Evolutionary conservation across 495 filamentous ascomycete species (phyloP).

Genomic region (Diplogelasinospora grovesii): DNA sequence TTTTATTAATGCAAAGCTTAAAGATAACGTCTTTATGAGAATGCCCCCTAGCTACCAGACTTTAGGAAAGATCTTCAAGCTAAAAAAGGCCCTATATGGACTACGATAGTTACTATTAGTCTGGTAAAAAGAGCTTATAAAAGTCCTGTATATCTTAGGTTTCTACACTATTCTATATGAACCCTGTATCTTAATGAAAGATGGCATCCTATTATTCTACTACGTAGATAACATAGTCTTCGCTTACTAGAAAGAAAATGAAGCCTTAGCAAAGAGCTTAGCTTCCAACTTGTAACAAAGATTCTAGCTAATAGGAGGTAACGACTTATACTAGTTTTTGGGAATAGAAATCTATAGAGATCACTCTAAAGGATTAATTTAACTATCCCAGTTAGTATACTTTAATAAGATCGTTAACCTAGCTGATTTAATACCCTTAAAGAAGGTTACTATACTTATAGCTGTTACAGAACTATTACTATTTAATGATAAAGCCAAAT

Average conservation of each 20-base stretch:
- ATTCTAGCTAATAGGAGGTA: constrained; percentile 7
- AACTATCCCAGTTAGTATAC: constrained; percentile 6
- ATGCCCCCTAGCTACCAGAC: constrained; percentile 10
- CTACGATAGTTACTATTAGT: constrained; percentile 13
- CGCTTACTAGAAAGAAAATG: constrained; percentile 3
- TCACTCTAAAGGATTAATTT: constrained; percentile 5
- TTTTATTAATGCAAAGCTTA: constrained; percentile 9
- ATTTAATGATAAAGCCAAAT: neutral
- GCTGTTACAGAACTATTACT: neutral
- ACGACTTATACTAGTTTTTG: constrained; percentile 6
- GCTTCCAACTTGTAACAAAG: neutral
- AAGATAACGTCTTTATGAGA: constrained; percentile 8
- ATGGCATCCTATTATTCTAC: constrained; percentile 9
- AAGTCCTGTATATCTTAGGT: constrained; percentile 1
- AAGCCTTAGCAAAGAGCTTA: neutral
- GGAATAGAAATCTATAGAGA: constrained; percentile 7
- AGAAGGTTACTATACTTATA: neutral
- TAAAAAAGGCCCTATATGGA: constrained; percentile 13
- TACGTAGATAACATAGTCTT: constrained; percentile 12
- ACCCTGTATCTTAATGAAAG: constrained; percentile 4
- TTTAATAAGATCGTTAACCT: constrained; percentile 4
- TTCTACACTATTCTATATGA: constrained; percentile 9
- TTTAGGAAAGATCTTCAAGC: neutral
- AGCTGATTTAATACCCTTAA: neutral
- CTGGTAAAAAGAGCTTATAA: constrained; percentile 13